These are phyloP conservation scores for Ascochyta koolunga DNA, from an alignment of 2,329 filamentous ascomycete genomes.

Conservation along the genomic window DNA sequence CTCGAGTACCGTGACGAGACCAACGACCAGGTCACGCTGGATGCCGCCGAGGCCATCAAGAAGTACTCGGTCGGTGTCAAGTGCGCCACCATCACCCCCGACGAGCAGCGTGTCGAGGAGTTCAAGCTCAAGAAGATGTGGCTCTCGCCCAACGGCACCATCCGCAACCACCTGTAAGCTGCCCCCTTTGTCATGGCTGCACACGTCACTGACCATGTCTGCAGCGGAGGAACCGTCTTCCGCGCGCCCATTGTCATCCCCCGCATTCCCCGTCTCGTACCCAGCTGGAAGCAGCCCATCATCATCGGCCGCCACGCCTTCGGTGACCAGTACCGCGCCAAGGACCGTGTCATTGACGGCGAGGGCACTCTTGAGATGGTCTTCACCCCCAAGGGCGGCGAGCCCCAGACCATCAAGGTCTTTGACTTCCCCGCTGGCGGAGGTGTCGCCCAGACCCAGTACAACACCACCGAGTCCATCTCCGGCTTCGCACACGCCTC, in stretches of 20 bases:
- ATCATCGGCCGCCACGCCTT: conserved; percentile 99
- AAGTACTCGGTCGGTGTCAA: conserved; percentile 99
- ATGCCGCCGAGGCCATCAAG: conserved; percentile 96
- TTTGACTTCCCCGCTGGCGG: conserved; percentile 87
- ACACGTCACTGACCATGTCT: conserved; percentile 23
- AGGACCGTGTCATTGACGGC: conserved; percentile 83
- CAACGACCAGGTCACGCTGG: conserved; percentile 92
- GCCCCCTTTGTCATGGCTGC: not conserved
- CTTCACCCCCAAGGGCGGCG: conserved; percentile 81
- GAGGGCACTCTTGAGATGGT: conserved; percentile 93
- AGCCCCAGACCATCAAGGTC: conserved; percentile 86
- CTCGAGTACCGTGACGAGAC: conserved; percentile 95
- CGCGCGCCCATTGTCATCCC: conserved; percentile 98
- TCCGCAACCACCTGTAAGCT: conserved; percentile 66
- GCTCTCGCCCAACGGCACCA: conserved; percentile 95
- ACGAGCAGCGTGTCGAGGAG: conserved; percentile 94
- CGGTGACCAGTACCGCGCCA: conserved; percentile 97
- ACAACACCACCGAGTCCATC: conserved; percentile 98
- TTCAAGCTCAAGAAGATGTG: conserved; percentile 99
- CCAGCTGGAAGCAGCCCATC: conserved; percentile 98
- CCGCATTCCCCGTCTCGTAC: conserved; percentile 88
- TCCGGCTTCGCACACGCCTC: conserved; percentile 91
- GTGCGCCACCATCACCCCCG: conserved; percentile 98
- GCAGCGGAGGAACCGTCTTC: conserved; percentile 90
- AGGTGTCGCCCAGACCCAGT: conserved; percentile 91